Conservation (phyloP, 257 asterid genomes). For the Asclepias syriaca region DNA sequence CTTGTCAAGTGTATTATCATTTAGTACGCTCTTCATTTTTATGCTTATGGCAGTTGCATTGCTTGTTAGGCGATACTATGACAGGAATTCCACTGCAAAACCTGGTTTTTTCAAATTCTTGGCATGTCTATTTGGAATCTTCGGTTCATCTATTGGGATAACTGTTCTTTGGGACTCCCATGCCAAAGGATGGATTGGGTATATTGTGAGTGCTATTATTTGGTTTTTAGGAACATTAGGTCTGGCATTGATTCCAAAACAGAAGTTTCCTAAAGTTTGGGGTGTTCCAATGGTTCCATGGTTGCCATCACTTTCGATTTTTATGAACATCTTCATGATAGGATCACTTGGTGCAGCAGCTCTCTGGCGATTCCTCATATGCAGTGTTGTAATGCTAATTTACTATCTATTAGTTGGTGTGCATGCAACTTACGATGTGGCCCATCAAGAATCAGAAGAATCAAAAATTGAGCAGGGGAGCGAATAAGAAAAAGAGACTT, state of each 20-base stretch:
- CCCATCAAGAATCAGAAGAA: conserved; percentile 35
- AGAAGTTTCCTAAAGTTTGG: conserved; percentile 73
- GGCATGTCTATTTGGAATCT: conserved; percentile 34
- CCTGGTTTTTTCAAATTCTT: conserved; percentile 41
- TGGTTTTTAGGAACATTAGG: conserved; percentile 71
- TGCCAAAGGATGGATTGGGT: conserved; percentile 45
- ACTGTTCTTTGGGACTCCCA: conserved; percentile 49
- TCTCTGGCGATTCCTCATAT: conserved; percentile 61
- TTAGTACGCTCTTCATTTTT: conserved; percentile 85
- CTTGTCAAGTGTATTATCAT: conserved; percentile 71
- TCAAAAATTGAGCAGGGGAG: conserved; percentile 31
- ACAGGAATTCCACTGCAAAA: conserved; percentile 53
- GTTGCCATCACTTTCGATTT: conserved; percentile 76
- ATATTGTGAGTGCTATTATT: conserved; percentile 28
- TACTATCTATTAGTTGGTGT: conserved; percentile 84
- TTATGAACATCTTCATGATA: conserved; percentile 63
- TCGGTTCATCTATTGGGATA: conserved; percentile 56
- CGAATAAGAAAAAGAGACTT: conserved; percentile 9
- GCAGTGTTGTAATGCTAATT: conserved; percentile 66
- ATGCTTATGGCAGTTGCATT: conserved; percentile 98
- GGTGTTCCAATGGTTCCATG: conserved; percentile 95
- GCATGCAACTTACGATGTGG: conserved; percentile 83
- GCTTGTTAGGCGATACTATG: conserved; percentile 76
- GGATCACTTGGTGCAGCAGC: conserved; percentile 83
- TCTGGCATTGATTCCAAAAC: conserved; percentile 63